A percentile compares a stretch with the other conserved stretches of the same genome.
Evolutionary conservation across 2,329 filamentous ascomycete species (phyloP).

Genomic region (Madurella fahalii): DNA sequence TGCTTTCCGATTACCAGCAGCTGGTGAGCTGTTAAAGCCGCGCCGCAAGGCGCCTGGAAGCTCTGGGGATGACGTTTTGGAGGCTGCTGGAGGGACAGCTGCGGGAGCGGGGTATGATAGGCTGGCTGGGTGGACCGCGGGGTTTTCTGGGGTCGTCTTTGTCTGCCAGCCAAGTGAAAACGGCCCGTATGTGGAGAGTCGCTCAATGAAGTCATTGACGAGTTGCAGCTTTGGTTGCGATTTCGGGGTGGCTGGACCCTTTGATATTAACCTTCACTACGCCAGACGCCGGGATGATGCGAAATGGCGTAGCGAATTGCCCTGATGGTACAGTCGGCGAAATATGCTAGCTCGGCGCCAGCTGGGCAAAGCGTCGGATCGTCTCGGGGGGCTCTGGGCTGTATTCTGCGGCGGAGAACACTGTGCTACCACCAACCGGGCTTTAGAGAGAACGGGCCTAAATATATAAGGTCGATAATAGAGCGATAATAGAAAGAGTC

Average conservation of each 20-base stretch:
- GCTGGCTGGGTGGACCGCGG: slow-evolving; percentile 11
- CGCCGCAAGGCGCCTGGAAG: slow-evolving; percentile 28
- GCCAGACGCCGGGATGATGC: neutral
- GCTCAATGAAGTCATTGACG: slow-evolving; percentile 19
- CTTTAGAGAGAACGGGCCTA: neutral
- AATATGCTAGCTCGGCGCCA: slow-evolving; percentile 15
- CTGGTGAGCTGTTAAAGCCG: slow-evolving; percentile 25
- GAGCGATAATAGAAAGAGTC: neutral
- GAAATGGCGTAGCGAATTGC: slow-evolving; percentile 9
- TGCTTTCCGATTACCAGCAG: slow-evolving; percentile 12
- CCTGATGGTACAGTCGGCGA: slow-evolving; percentile 10
- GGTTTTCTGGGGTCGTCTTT: slow-evolving; percentile 11
- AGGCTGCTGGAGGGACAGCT: slow-evolving; percentile 12
- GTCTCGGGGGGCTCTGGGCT: too few relatives aligned
- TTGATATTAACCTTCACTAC: slow-evolving; percentile 11
- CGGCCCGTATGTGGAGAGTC: slow-evolving; percentile 23
- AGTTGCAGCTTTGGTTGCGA: slow-evolving; percentile 9
- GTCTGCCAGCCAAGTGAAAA: slow-evolving; percentile 16
- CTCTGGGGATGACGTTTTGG: slow-evolving; percentile 26
- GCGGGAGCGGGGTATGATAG: slow-evolving; percentile 11
- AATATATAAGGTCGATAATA: neutral
- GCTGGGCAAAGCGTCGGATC: neutral
- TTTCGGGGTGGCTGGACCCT: slow-evolving; percentile 2
- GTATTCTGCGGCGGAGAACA: too few relatives aligned
- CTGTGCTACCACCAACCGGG: too few relatives aligned